Conservation (phyloP, 2,329 filamentous ascomycete genomes). For the Paecilomyces dactylethromorphus region DNA sequence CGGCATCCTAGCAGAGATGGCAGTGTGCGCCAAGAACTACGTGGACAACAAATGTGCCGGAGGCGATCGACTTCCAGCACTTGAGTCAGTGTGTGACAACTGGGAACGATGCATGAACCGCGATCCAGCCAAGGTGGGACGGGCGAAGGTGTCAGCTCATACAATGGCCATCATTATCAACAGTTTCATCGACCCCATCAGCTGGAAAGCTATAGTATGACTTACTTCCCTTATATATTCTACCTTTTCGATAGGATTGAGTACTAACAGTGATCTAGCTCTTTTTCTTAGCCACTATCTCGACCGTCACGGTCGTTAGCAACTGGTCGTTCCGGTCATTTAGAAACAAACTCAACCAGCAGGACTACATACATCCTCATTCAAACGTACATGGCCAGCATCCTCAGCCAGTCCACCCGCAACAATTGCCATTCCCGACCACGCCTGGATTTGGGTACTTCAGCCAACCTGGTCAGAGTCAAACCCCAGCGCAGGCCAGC, state of each 20-base stretch:
- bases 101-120: constrained; percentile 87
- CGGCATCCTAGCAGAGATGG: constrained; percentile 65
- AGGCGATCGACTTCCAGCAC: constrained; percentile 61
- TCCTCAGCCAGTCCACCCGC: constrained; percentile 12
- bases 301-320: constrained; percentile 49
- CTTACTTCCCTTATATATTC: constrained; percentile 2
- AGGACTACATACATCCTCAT: constrained; percentile 17
- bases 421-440: constrained; percentile 20
- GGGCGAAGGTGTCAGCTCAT: constrained; percentile 73
- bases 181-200: constrained; percentile 84
- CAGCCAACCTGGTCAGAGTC: constrained; percentile 11
- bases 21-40: constrained; percentile 67
- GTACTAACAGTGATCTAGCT: constrained; percentile 20
- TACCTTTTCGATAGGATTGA: neutral
- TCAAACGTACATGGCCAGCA: constrained; percentile 17
- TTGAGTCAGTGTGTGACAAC: constrained; percentile 65
- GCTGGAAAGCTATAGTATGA: constrained; percentile 69
- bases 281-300: constrained; percentile 32
- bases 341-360: constrained; percentile 27
- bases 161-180: constrained; percentile 93
- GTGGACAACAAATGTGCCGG: constrained; percentile 67
- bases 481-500: constrained; percentile 4
- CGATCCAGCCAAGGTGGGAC: constrained; percentile 70
- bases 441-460: constrained; percentile 20
- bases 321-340: constrained; percentile 56